These are phyloP conservation scores for Amoebophrya sp. DNA, from an alignment of 169 alveolate species.

Conservation along the genomic window DNA sequence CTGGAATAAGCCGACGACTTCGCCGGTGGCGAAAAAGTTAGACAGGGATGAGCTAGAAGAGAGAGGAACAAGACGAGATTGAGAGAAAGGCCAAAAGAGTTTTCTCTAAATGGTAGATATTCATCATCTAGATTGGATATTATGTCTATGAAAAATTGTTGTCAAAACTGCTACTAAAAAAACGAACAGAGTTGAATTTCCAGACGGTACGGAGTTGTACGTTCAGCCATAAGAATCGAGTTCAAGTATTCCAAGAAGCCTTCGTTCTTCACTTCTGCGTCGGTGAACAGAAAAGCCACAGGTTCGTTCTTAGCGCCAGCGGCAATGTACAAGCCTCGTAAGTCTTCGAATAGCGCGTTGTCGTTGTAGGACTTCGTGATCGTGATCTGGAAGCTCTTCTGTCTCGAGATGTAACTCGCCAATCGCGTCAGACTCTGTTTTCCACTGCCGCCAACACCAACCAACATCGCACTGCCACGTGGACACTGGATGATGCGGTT, in stretches of 20 bases:
- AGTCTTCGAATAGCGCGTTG: conserved; percentile 79
- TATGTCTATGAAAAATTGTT: too few relatives aligned
- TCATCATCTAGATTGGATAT: too few relatives aligned
- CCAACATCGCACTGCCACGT: conserved; percentile 86
- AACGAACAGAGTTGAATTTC: not conserved
- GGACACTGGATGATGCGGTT: conserved; percentile 71
- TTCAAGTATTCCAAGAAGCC: conserved; percentile 87
- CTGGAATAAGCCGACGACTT: conserved; percentile 86
- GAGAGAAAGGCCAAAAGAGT: too few relatives aligned
- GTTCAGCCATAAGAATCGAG: conserved; percentile 58
- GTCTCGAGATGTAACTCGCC: conserved; percentile 76
- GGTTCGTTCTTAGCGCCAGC: conserved; percentile 80
- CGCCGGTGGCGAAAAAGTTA: conserved; percentile 91
- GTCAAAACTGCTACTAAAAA: not conserved
- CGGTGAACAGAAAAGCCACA: conserved; percentile 89
- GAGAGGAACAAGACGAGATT: too few relatives aligned
- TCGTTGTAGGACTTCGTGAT: conserved; percentile 81
- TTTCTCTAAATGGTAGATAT: too few relatives aligned
- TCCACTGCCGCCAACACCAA: conserved; percentile 98
- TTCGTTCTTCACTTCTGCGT: conserved; percentile 88
- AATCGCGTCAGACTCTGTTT: conserved; percentile 88
- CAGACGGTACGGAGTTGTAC: not conserved
- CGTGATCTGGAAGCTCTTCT: conserved; percentile 71
- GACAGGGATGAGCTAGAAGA: too few relatives aligned
- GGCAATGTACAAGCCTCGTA: conserved; percentile 70